Conservation (phyloP, 129 eudicot genomes). For the Pittosporum tobira region DNA sequence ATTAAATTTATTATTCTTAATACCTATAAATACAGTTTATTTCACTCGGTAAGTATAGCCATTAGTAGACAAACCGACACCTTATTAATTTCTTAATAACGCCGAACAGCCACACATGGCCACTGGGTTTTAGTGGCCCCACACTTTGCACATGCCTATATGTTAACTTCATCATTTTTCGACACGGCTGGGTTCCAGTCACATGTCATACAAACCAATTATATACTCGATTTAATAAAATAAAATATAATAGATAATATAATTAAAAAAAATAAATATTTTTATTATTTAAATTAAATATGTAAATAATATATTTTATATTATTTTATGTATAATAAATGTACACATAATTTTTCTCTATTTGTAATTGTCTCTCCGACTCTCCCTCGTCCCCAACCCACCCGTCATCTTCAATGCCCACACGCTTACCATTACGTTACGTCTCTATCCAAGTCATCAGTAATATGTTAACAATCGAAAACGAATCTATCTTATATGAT, state of each 20-base stretch:
- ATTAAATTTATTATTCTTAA: no score
- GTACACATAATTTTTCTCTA: no score
- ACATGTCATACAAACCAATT: no score
- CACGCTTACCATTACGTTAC: slow-evolving; percentile 6
- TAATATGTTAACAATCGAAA: background rate
- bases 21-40: no score
- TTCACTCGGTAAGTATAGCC: no score
- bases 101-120: background rate
- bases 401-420: slow-evolving; percentile 2
- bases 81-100: no score
- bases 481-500: background rate
- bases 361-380: slow-evolving; percentile 30
- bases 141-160: slow-evolving; percentile 40
- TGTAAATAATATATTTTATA: no score
- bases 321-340: no score
- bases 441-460: background rate
- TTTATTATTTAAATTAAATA: no score
- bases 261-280: background rate
- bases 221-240: no score
- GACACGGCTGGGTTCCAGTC: slow-evolving; percentile 36
- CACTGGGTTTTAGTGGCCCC: background rate
- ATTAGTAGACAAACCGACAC: no score
- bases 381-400: slow-evolving; percentile 52
- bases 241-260: no score
- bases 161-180: slow-evolving; percentile 29